phyloP scores from a whole-genome alignment of 2,329 filamentous ascomycete species.

The Colletotrichum karsti region DNA sequence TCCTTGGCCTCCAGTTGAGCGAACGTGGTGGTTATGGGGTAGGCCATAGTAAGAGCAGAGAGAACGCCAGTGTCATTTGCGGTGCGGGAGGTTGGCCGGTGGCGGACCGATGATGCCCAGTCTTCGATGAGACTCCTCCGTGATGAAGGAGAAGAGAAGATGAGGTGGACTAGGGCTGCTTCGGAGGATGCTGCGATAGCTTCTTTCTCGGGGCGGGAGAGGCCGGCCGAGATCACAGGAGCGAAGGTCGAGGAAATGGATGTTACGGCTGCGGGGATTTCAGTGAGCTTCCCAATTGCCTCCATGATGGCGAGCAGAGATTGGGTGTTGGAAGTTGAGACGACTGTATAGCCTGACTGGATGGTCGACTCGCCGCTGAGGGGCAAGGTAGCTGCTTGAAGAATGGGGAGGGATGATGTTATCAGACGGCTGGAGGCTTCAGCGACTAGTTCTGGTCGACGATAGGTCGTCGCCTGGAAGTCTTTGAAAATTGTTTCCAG shows the following conservation, averaged over 20 bases:
- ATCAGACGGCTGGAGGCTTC: constrained; percentile 69
- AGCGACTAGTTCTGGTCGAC: constrained; percentile 71
- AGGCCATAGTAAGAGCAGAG: constrained; percentile 59
- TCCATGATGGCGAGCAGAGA: constrained; percentile 5
- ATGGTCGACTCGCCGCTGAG: neutral
- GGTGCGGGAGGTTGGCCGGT: constrained; percentile 40
- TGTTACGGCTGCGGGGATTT: constrained; percentile 24
- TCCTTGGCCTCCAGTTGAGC: constrained; percentile 33
- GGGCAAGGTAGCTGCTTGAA: constrained; percentile 46
- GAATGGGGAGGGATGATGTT: constrained; percentile 57
- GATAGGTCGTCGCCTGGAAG: constrained; percentile 51
- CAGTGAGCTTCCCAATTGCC: constrained; percentile 21
- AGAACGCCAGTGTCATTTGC: constrained; percentile 60
- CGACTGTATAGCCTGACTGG: constrained; percentile 17
- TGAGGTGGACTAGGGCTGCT: constrained; percentile 59
- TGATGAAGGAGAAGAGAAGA: constrained; percentile 48
- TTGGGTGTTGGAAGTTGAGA: constrained; percentile 31
- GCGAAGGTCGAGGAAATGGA: constrained; percentile 36
- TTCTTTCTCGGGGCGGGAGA: constrained; percentile 59
- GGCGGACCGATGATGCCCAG: constrained; percentile 56
- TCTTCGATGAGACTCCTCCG: constrained; percentile 49
- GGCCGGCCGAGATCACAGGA: constrained; percentile 52
- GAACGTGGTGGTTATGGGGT: constrained; percentile 43
- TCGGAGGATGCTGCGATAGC: constrained; percentile 57
- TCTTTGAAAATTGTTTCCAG: constrained; percentile 49